phyloP scores from a whole-genome alignment of 2,329 filamentous ascomycete genomes.

The Neocatenulostroma microsporum region DNA sequence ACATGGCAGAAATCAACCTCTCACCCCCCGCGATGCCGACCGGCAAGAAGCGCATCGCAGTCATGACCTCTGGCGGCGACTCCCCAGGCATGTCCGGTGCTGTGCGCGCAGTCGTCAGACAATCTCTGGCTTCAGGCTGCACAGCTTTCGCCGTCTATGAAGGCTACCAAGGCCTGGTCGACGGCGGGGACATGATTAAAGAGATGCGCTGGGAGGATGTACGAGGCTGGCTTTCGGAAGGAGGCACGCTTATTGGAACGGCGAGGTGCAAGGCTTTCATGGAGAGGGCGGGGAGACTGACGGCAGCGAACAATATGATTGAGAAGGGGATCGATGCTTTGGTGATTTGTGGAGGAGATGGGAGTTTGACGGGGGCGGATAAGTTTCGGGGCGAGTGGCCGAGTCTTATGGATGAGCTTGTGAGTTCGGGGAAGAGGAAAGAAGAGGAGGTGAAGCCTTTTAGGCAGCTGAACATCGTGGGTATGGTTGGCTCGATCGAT shows the following conservation, averaged over 20 bases:
- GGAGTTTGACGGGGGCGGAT: slow-evolving; percentile 91
- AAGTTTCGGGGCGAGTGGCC: slow-evolving; percentile 91
- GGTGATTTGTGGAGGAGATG: slow-evolving; percentile 94
- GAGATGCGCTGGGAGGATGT: slow-evolving; percentile 90
- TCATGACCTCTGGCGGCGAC: slow-evolving; percentile 93
- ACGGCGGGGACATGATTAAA: slow-evolving; percentile 79
- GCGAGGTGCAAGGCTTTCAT: slow-evolving; percentile 89
- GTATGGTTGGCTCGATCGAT: slow-evolving; percentile 93
- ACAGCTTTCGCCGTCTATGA: slow-evolving; percentile 58
- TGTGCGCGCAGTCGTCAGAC: slow-evolving; percentile 83
- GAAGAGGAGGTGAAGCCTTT: slow-evolving; percentile 65
- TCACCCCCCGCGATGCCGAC: slow-evolving; percentile 22
- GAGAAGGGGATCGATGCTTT: slow-evolving; percentile 88
- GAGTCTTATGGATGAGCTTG: slow-evolving; percentile 74
- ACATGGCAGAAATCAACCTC: slow-evolving; percentile 27
- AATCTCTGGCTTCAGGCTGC: slow-evolving; percentile 67
- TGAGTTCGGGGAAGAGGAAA: slow-evolving; percentile 63
- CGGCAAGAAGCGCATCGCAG: slow-evolving; percentile 60
- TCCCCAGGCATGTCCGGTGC: slow-evolving; percentile 92
- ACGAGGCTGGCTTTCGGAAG: slow-evolving; percentile 85
- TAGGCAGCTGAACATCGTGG: slow-evolving; percentile 88
- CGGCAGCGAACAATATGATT: slow-evolving; percentile 90
- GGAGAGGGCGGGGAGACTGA: slow-evolving; percentile 73
- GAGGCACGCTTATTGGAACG: slow-evolving; percentile 92
- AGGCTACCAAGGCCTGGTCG: slow-evolving; percentile 90